Base-by-base conservation (phyloP, 192 early-diverging fungal species). In the Coemansia sp. region DNA sequence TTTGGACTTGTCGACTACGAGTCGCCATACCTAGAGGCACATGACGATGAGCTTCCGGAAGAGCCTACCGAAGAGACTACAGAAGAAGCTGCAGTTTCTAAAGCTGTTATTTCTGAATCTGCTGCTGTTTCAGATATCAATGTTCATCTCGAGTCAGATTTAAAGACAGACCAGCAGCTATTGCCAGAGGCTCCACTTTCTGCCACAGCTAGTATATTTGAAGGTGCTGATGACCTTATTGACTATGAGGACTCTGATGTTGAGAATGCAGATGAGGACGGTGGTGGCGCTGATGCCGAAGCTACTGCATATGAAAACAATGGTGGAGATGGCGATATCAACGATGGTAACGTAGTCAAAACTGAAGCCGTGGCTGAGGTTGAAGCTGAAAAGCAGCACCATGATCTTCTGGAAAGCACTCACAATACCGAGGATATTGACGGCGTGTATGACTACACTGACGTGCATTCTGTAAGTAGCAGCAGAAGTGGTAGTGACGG, bases 191-290 rank as follows among this genome's bases (percentile, higher is more conserved):
- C 39, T 24, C 22, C 19, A 1, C 43, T 39, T 30, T 24, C 9
- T 48, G 10, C 23, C 4, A 3, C 46, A 6, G 23, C 15, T 38
- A 38, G 15, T 1, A 4, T 40, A 5, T 9, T 0, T 3, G 38
- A 19, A 12, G 33, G 33, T 14, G 43, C 13, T 17, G 33, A 62
- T 33, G 54, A 37, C 18, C 50, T 69, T 22, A 69, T 69, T 15
- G 59, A 76, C 59, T 76, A 59, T 52, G 63, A 53, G 19, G 68
- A 70, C 37, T 44, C 40, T 0, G 61, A 59, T 27, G 34, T 23
- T 39, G 48, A 40, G 11, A 38, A 49, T 30, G 27, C 27, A 30
- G 38, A 43, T 1, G 58, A 49, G 17, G 50, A 52, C 11, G 48
- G 25, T 24, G 17, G 11, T 39, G 37, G 23, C 41, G 39, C 21